phyloP scores from a whole-genome alignment of 1,284 basidiomycete genomes.

The Amylostereum areolatum region DNA sequence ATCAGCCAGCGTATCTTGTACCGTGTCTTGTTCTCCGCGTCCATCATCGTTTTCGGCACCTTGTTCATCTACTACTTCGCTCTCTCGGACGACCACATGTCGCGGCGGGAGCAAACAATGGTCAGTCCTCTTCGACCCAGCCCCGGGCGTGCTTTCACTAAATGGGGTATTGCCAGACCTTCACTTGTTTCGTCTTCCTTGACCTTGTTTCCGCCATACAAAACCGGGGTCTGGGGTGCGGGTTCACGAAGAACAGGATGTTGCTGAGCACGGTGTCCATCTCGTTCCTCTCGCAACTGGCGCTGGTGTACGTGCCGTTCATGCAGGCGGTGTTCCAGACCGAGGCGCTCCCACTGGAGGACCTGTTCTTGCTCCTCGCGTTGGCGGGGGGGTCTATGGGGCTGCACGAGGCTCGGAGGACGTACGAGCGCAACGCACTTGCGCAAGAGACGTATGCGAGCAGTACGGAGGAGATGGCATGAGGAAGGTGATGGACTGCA shows the following conservation, averaged over 20 bases:
- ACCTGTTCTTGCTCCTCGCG: constrained; percentile 69
- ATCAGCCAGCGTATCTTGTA: constrained; percentile 70
- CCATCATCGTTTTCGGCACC: constrained; percentile 86
- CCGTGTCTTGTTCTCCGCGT: constrained; percentile 86
- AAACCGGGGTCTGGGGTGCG: constrained; percentile 84
- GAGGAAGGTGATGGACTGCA: too few species aligned
- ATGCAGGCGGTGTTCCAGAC: constrained; percentile 96
- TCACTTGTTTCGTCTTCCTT: constrained; percentile 94
- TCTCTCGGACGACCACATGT: constrained; percentile 76
- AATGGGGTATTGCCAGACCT: too few species aligned
- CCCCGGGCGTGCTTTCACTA: too few species aligned
- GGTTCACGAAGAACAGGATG: constrained; percentile 81
- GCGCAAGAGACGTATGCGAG: constrained; percentile 28
- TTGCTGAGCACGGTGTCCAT: constrained; percentile 81
- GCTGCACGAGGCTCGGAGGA: constrained; percentile 77
- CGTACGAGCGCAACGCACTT: constrained; percentile 61
- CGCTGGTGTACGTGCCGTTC: constrained; percentile 84
- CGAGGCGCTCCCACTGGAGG: constrained; percentile 62
- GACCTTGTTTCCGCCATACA: constrained; percentile 94
- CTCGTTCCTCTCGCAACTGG: constrained; percentile 80
- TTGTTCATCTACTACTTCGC: constrained; percentile 85
- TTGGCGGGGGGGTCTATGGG: constrained; percentile 66
- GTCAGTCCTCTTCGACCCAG: constrained; percentile 47
- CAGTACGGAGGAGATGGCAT: constrained; percentile 38
- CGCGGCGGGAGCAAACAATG: constrained; percentile 90